phyloP scores from a whole-genome alignment of 345 rosid species.

The Heritiera fomes region DNA sequence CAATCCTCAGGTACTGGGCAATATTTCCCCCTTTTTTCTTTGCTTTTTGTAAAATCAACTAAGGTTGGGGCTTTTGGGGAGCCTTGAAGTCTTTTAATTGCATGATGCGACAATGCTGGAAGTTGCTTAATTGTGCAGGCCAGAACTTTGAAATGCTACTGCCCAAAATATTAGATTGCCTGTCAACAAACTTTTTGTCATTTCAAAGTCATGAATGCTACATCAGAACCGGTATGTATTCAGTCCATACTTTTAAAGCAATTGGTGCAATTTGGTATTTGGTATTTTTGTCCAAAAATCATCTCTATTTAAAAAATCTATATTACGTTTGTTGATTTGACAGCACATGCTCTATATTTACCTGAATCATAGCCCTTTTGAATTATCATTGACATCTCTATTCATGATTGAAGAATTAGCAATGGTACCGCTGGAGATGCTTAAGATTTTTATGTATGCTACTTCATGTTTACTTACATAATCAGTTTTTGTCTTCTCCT shows the following conservation, averaged over 20 bases:
- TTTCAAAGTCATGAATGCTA: constrained; percentile 89
- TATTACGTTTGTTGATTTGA: background rate
- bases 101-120: constrained; percentile 10
- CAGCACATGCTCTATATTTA: background rate
- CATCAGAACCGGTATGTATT: constrained; percentile 72
- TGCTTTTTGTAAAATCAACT: constrained; percentile 9
- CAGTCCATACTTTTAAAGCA: background rate
- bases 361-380: background rate
- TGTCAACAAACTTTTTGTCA: constrained; percentile 75
- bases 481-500: background rate
- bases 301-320: constrained; percentile 8
- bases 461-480: background rate
- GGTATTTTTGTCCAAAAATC: constrained; percentile 18
- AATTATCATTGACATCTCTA: background rate
- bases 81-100: constrained; percentile 26
- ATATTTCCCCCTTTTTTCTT: constrained; percentile 13
- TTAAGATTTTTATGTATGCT: background rate
- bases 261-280: background rate
- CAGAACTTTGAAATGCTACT: constrained; percentile 74
- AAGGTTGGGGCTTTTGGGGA: constrained; percentile 5
- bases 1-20: constrained; percentile 74
- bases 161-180: constrained; percentile 79
- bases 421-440: background rate
- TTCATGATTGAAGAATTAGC: constrained; percentile 9
- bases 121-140: constrained; percentile 55